Conservation (phyloP, 768 basidiomycete genomes). For the Polyporus arcularius region DNA sequence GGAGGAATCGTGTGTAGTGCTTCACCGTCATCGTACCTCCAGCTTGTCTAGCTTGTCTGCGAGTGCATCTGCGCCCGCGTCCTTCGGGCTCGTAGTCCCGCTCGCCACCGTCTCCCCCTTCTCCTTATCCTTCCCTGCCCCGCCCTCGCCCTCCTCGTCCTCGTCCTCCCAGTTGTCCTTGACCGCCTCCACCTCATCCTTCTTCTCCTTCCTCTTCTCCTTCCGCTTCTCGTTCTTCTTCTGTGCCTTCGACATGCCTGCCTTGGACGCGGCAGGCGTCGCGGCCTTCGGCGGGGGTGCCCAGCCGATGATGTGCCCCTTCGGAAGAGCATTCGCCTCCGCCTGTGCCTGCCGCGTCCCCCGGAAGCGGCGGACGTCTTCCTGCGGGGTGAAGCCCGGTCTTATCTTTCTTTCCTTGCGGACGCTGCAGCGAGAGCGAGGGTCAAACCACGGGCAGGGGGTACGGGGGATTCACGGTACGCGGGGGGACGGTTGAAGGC, state of each 20-base stretch:
- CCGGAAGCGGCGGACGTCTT: constrained; percentile 87
- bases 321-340: constrained; percentile 64
- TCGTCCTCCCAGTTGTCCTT: constrained; percentile 82
- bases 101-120: background rate
- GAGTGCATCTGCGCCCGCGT: constrained; percentile 36
- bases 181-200: constrained; percentile 56
- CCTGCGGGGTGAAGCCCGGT: constrained; percentile 93
- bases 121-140: constrained; percentile 17
- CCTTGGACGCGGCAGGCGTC: constrained; percentile 32
- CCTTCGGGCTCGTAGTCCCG: constrained; percentile 24
- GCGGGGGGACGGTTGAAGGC: background rate
- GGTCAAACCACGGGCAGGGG: constrained; percentile 1
- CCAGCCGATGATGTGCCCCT: constrained; percentile 87
- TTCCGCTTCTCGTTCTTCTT: constrained; percentile 84
- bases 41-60: constrained; percentile 58
- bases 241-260: constrained; percentile 44
- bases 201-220: constrained; percentile 58
- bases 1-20: background rate
- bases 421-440: constrained; percentile 48
- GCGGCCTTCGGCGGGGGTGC: constrained; percentile 51
- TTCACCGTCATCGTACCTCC: constrained; percentile 45
- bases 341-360: constrained; percentile 73
- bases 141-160: constrained; percentile 57
- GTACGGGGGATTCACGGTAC: background rate
- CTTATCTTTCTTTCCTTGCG: constrained; percentile 89